phyloP scores from a whole-genome alignment of 257 asterid species.

The Vinca minor region DNA sequence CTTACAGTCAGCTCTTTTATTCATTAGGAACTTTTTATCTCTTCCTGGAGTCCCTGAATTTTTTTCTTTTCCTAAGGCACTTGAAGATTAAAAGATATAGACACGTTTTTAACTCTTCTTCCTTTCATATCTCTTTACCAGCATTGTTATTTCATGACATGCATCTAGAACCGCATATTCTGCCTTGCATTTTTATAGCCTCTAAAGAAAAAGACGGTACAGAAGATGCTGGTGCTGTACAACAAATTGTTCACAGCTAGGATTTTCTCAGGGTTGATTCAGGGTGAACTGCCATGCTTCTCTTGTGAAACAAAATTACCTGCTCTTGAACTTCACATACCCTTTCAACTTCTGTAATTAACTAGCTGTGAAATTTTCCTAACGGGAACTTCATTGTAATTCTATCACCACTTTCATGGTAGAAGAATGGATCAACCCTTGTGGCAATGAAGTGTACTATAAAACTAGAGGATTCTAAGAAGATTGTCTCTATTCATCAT shows the following conservation, averaged over 20 bases:
- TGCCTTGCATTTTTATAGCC: background rate
- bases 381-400: background rate
- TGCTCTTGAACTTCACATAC: background rate
- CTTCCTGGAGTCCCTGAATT: background rate
- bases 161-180: background rate
- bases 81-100: background rate
- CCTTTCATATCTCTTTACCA: background rate
- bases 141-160: background rate
- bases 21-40: background rate
- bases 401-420: background rate
- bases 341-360: too few relatives aligned
- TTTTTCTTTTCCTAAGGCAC: background rate
- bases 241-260: background rate
- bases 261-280: background rate
- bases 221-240: background rate
- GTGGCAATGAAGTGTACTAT: background rate
- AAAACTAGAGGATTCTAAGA: background rate
- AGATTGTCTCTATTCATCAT: background rate
- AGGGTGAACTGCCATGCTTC: background rate
- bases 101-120: background rate
- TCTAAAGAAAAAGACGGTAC: too few relatives aligned
- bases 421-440: background rate
- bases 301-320: background rate
- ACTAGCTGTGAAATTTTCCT: too few relatives aligned
- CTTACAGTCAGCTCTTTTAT: background rate